Evolutionary conservation across 192 early-diverging fungal genomes (phyloP).

Genomic region (Backusella tarrabulga): DNA sequence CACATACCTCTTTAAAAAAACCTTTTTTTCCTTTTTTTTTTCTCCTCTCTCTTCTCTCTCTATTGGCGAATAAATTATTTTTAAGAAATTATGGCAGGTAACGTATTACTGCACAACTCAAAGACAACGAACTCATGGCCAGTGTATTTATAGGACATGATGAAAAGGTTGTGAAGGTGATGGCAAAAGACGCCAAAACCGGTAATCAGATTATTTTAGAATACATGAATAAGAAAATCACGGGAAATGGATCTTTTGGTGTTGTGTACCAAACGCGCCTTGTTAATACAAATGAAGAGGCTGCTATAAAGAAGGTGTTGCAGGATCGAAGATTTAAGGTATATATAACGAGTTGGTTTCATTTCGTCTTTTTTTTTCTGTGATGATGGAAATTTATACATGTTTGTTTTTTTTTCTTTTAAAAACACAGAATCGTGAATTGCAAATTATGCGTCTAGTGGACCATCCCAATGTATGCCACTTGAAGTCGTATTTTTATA

Average conservation of each 20-base stretch:
- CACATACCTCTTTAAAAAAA: background rate
- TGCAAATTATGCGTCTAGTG: conserved; percentile 94
- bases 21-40: background rate
- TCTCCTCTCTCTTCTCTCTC: background rate
- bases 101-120: background rate
- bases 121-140: background rate
- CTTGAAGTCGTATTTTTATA: conserved; percentile 93
- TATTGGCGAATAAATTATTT: background rate
- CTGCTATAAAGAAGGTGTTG: conserved; percentile 96
- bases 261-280: conserved; percentile 96
- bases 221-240: conserved; percentile 89
- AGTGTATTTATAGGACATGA: background rate
- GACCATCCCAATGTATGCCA: conserved; percentile 92
- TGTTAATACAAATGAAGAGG: conserved; percentile 73
- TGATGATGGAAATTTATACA: background rate
- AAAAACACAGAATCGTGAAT: conserved; percentile 73
- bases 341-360: background rate
- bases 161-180: conserved; percentile 54
- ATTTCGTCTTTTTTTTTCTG: background rate
- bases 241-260: conserved; percentile 97
- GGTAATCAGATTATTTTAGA: conserved; percentile 82
- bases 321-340: conserved; percentile 99
- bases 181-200: conserved; percentile 84
- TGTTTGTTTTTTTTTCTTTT: background rate
- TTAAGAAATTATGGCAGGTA: background rate